Evolutionary conservation across 345 rosid genomes (phyloP).

Genomic region (Streptanthus diversifolius): DNA sequence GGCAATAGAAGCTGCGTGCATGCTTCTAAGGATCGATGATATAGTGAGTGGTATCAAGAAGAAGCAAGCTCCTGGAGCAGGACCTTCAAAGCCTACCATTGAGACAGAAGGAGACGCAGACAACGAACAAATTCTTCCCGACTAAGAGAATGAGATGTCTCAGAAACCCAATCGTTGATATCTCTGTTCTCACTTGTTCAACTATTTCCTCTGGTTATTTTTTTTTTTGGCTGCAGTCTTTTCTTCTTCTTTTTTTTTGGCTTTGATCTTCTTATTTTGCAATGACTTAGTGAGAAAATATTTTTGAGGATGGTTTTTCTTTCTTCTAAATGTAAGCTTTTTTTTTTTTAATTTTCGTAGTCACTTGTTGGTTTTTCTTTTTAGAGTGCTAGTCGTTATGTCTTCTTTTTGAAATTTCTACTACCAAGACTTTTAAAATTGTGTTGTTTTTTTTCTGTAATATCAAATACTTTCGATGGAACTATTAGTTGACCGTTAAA

Average conservation of each 20-base stretch:
- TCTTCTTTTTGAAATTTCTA: slow-evolving; percentile 16
- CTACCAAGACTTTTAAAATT: neutral
- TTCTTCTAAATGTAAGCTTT: slow-evolving; percentile 1
- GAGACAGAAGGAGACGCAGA: slow-evolving; percentile 92
- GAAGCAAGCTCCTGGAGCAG: neutral
- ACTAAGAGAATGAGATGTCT: slow-evolving; percentile 57
- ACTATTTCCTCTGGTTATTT: neutral
- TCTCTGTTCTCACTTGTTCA: neutral
- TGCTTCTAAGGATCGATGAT: slow-evolving; percentile 92
- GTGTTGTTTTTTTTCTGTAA: neutral
- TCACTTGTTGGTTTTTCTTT: neutral
- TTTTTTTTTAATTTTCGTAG: slow-evolving; percentile 15
- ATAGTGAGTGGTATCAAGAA: slow-evolving; percentile 50
- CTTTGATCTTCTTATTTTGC: slow-evolving; percentile 3
- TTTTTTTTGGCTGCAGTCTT: neutral
- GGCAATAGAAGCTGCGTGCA: slow-evolving; percentile 82
- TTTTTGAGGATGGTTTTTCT: neutral
- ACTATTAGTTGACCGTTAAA: slow-evolving; percentile 12
- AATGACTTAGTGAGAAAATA: neutral
- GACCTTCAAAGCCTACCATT: slow-evolving; percentile 54
- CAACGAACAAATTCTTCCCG: slow-evolving; percentile 77
- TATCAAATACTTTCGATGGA: neutral
- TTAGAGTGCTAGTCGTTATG: slow-evolving; percentile 15
- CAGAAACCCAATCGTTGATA: neutral
- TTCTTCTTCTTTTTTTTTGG: neutral